phyloP scores from a whole-genome alignment of 176 grass and related monocot species.

The Poa pratensis region DNA sequence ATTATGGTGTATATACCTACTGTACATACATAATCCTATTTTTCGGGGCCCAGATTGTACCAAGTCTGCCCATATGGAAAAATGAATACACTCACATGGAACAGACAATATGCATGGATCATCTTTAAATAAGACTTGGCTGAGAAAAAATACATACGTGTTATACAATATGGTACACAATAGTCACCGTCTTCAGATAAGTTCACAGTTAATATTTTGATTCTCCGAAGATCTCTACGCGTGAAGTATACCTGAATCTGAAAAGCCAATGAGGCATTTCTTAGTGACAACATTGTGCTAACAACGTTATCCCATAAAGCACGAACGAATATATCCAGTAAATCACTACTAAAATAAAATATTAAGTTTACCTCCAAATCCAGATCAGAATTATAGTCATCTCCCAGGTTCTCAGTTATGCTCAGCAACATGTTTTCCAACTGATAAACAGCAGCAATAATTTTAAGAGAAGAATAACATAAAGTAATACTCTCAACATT shows the following conservation, averaged over 20 bases:
- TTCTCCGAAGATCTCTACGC: not conserved
- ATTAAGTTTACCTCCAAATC: slow-evolving; percentile 8
- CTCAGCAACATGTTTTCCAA: slow-evolving; percentile 19
- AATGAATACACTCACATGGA: not conserved
- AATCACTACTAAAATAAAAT: not conserved
- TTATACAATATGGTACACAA: not conserved
- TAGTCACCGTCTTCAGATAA: slow-evolving; percentile 8
- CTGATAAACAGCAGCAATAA: not conserved
- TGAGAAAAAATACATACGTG: not conserved
- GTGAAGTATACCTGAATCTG: slow-evolving; percentile 14
- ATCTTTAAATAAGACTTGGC: slow-evolving; percentile 6
- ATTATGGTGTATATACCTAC: not conserved
- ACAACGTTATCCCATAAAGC: not conserved
- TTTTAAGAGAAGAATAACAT: not conserved
- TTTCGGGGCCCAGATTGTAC: not conserved
- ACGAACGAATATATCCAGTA: not conserved
- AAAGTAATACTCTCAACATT: not conserved
- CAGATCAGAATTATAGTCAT: not conserved
- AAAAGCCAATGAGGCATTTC: not conserved
- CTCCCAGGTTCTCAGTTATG: not conserved
- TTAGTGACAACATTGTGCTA: not conserved
- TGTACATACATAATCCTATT: not conserved
- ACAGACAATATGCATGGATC: not conserved
- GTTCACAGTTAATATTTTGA: not conserved
- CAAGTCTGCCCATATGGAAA: not conserved